Conservation (phyloP, 371 early-diverging fungal genomes). For the Vairimorpha ceranae region DNA sequence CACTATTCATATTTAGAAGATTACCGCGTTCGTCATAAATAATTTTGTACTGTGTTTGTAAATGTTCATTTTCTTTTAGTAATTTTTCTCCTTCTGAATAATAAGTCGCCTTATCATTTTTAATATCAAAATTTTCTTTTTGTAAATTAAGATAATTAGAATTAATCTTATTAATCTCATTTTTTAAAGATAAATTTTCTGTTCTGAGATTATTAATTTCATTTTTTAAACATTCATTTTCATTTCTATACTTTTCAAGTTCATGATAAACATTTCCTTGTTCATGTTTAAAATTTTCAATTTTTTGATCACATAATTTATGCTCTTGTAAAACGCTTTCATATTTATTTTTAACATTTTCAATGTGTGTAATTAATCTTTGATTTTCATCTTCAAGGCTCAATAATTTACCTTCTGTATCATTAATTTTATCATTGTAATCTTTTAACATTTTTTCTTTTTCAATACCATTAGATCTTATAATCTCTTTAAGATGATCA, state of each 20-base stretch:
- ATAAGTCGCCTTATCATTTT: slow-evolving; percentile 1
- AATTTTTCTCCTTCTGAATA: slow-evolving; percentile 5
- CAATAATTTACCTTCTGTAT: not conserved
- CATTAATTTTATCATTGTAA: slow-evolving; percentile 1
- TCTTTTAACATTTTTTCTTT: slow-evolving; percentile 12
- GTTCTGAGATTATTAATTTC: not conserved
- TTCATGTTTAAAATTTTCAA: not conserved
- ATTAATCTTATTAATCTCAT: slow-evolving; percentile 5
- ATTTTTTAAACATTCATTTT: slow-evolving; percentile 7
- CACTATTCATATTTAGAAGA: not conserved
- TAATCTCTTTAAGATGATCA: slow-evolving; percentile 26
- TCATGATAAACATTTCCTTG: too few relatives aligned
- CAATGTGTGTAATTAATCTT: slow-evolving; percentile 41
- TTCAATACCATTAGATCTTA: not conserved
- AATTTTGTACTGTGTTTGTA: not conserved
- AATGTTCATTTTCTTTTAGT: not conserved
- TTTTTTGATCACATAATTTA: slow-evolving; percentile 1
- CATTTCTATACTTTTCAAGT: not conserved
- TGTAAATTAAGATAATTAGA: not conserved
- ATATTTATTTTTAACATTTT: slow-evolving; percentile 14
- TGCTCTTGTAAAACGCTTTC: not conserved
- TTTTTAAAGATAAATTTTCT: slow-evolving; percentile 6
- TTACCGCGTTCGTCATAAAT: slow-evolving; percentile 9
- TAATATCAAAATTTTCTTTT: slow-evolving; percentile 5
- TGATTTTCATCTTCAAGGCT: slow-evolving; percentile 52